Conservation (phyloP, 176 grass and related monocot species). For the Oryza glaberrima region DNA sequence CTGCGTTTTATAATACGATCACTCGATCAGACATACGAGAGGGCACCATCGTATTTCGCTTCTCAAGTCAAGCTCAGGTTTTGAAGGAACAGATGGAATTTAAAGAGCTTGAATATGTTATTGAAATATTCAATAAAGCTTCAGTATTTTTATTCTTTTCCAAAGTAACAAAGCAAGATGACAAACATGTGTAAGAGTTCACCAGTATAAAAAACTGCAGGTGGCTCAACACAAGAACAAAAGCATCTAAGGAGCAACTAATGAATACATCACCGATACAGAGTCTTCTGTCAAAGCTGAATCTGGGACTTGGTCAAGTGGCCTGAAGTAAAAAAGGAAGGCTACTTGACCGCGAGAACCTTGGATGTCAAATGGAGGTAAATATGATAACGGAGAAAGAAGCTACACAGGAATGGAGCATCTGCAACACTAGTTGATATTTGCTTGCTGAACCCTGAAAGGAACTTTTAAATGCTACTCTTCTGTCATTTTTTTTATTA, state of each 20-base stretch:
- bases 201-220: conserved; percentile 39
- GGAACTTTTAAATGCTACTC: neutral
- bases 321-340: conserved; percentile 49
- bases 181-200: conserved; percentile 24
- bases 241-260: neutral
- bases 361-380: conserved; percentile 9
- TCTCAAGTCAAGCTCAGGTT: neutral
- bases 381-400: conserved; percentile 22
- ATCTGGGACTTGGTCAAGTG: conserved; percentile 37
- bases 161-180: conserved; percentile 2
- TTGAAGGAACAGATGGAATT: neutral
- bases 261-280: neutral
- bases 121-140: neutral
- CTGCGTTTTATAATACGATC: neutral
- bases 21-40: neutral
- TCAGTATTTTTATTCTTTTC: conserved; percentile 23
- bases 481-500: conserved; percentile 29
- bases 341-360: conserved; percentile 37
- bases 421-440: conserved; percentile 45
- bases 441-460: conserved; percentile 23
- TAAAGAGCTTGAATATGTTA: conserved; percentile 2
- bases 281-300: conserved; percentile 13
- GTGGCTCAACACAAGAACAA: conserved; percentile 29
- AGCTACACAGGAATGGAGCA: conserved; percentile 37
- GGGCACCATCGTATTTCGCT: neutral